Evolutionary conservation across 805 yeast species (phyloP).

Genomic region (Cyberlindnera suaveolens): DNA sequence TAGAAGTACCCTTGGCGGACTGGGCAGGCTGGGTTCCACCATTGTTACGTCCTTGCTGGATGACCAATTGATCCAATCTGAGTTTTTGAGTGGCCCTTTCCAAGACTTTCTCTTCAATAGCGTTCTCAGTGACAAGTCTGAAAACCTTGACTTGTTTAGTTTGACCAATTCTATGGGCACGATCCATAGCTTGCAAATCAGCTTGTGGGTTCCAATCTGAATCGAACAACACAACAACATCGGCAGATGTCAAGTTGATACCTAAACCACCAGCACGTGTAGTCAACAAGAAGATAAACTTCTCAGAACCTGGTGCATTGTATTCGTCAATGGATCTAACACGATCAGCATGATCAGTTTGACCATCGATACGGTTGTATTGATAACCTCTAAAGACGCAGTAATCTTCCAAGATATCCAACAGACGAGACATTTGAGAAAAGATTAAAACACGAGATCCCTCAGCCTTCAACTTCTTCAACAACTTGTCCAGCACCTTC

Average conservation of each 20-base stretch:
- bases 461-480: conserved; percentile 54
- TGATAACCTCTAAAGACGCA: conserved; percentile 61
- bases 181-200: conserved; percentile 83
- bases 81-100: conserved; percentile 79
- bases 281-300: conserved; percentile 69
- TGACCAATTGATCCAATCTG: conserved; percentile 74
- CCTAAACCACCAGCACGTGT: conserved; percentile 92
- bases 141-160: conserved; percentile 78
- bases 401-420: conserved; percentile 78
- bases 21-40: conserved; percentile 19
- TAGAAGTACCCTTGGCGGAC: conserved; percentile 38
- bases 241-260: conserved; percentile 76
- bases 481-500: conserved; percentile 61
- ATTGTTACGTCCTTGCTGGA: conserved; percentile 61
- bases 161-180: conserved; percentile 87
- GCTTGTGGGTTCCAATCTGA: conserved; percentile 91
- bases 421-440: conserved; percentile 78
- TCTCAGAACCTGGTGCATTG: conserved; percentile 65
- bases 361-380: conserved; percentile 80
- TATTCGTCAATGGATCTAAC: conserved; percentile 72
- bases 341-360: conserved; percentile 74
- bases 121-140: conserved; percentile 73
- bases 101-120: conserved; percentile 76
- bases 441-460: conserved; percentile 77
- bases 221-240: conserved; percentile 67